Conservation (phyloP, 306 rosid genomes). For the Casuarina equisetifolia region DNA sequence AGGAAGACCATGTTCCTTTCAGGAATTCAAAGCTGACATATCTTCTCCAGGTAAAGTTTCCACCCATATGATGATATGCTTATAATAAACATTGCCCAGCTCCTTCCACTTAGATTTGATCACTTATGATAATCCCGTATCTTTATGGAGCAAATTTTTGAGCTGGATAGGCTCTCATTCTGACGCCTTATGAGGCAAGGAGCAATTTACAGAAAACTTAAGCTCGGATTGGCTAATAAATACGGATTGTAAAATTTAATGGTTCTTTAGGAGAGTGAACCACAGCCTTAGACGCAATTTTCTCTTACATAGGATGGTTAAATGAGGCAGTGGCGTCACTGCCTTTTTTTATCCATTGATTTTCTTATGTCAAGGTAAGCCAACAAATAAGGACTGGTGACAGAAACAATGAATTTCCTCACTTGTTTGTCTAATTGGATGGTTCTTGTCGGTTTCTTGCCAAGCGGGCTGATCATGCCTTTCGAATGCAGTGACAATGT, state of each 20-base stretch:
- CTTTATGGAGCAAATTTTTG: neutral
- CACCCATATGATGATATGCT: neutral
- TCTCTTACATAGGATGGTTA: neutral
- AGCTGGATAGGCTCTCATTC: neutral
- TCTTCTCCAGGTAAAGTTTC: constrained; percentile 81
- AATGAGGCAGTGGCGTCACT: too few species aligned
- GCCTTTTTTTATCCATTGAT: too few species aligned
- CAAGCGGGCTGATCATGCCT: neutral
- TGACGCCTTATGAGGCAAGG: neutral
- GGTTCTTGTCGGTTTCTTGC: too few species aligned
- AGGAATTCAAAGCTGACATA: constrained; percentile 91
- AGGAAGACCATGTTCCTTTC: constrained; percentile 89
- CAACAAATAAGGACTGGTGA: too few species aligned
- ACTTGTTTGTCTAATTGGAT: too few species aligned
- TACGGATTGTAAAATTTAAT: neutral
- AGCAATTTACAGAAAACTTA: neutral
- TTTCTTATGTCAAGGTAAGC: too few species aligned
- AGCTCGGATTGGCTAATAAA: neutral
- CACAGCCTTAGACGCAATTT: neutral
- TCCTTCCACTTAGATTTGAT: neutral
- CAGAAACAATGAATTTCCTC: too few species aligned
- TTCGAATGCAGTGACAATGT: neutral
- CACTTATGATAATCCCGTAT: too few species aligned
- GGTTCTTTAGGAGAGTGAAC: neutral
- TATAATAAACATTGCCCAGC: neutral